A percentile compares a stretch with the other conserved stretches of the same genome.
phyloP scores from a whole-genome alignment of 257 asterid genomes.

The Plectranthus barbatus region DNA sequence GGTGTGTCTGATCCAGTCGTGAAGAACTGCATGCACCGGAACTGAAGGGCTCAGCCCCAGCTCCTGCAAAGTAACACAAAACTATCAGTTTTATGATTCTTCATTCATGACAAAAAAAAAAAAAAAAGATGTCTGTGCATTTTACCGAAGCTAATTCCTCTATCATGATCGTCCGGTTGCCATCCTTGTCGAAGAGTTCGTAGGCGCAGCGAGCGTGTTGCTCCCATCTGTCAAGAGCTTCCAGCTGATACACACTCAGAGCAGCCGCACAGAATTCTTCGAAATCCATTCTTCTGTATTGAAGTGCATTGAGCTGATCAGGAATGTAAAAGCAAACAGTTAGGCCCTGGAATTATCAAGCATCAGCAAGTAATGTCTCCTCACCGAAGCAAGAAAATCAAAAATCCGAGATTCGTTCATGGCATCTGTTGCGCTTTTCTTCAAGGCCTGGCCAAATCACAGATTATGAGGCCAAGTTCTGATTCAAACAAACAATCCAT shows the following conservation, averaged over 20 bases:
- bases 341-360: not conserved
- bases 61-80: conserved; percentile 37
- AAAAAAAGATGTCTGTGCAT: no score
- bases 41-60: conserved; percentile 85
- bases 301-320: conserved; percentile 74
- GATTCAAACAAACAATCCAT: not conserved
- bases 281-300: conserved; percentile 91
- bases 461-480: conserved; percentile 13
- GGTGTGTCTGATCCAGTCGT: conserved; percentile 84
- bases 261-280: conserved; percentile 95
- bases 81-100: no score
- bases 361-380: not conserved
- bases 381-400: conserved; percentile 78
- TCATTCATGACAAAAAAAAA: no score
- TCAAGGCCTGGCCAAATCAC: conserved; percentile 51
- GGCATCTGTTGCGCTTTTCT: conserved; percentile 70
- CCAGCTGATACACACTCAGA: conserved; percentile 73
- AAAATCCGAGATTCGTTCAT: conserved; percentile 77
- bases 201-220: conserved; percentile 93
- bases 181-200: conserved; percentile 86
- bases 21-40: conserved; percentile 86
- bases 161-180: conserved; percentile 78
- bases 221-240: conserved; percentile 88
- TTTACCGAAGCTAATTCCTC: conserved; percentile 91
- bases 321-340: not conserved